phyloP scores from a whole-genome alignment of 805 yeast species.

The Saccharomyces mikatae region DNA sequence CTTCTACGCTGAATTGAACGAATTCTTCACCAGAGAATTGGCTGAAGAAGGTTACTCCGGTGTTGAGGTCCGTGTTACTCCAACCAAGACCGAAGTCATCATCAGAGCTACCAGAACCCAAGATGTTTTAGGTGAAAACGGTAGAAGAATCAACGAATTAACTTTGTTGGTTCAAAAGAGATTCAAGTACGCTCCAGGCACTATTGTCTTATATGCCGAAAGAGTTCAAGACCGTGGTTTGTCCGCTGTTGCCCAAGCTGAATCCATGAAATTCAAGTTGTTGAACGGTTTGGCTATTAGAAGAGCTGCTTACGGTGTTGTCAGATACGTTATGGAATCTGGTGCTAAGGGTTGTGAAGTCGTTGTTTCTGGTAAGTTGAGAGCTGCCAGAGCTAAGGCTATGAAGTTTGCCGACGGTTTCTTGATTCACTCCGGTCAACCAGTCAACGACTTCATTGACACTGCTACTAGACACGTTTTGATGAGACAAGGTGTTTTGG shows the following conservation, averaged over 20 bases:
- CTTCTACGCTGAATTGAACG: constrained; percentile 99
- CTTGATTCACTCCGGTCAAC: constrained; percentile 99
- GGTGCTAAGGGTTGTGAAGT: constrained; percentile 99
- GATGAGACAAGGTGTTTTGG: constrained; percentile 99
- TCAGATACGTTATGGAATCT: constrained; percentile 98
- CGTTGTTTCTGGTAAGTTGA: constrained; percentile 97
- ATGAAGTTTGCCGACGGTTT: constrained; percentile 99
- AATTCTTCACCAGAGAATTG: constrained; percentile 99
- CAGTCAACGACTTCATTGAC: constrained; percentile 97
- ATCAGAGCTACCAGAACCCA: constrained; percentile 99
- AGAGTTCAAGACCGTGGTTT: constrained; percentile 99
- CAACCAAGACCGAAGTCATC: constrained; percentile 95
- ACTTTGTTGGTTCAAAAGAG: constrained; percentile 97
- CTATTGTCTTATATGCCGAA: constrained; percentile 94
- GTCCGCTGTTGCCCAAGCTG: constrained; percentile 99
- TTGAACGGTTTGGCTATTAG: constrained; percentile 98
- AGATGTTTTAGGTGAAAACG: constrained; percentile 98
- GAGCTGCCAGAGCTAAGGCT: constrained; percentile 99
- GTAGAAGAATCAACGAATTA: constrained; percentile 99
- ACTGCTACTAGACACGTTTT: constrained; percentile 98
- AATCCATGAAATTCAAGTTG: constrained; percentile 95
- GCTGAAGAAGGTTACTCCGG: constrained; percentile 99
- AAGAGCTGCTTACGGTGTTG: constrained; percentile 99
- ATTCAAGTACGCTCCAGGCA: constrained; percentile 91
- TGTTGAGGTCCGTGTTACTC: constrained; percentile 98